These are phyloP conservation scores for Epicoccum nigrum DNA, from an alignment of 2,329 filamentous ascomycete genomes.

Conservation along the genomic window DNA sequence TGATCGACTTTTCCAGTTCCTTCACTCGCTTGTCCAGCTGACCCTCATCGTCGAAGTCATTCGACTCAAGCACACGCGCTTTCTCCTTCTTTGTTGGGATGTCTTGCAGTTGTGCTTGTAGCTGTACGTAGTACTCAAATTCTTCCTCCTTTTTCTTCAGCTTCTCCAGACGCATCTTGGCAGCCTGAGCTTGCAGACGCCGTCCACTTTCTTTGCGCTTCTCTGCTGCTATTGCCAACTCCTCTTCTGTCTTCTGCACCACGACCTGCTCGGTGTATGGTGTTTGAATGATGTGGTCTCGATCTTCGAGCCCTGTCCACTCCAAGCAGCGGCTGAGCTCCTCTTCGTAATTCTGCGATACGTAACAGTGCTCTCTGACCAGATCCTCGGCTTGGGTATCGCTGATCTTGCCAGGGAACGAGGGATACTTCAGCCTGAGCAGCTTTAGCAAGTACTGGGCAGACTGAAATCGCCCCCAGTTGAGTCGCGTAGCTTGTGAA, in stretches of 20 bases:
- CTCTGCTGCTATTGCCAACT: slow-evolving; percentile 87
- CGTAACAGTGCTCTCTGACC: slow-evolving; percentile 86
- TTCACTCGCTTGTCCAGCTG: slow-evolving; percentile 83
- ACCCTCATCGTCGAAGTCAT: slow-evolving; percentile 89
- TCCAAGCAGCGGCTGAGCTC: slow-evolving; percentile 82
- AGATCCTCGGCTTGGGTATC: slow-evolving; percentile 86
- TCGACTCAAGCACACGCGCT: slow-evolving; percentile 77
- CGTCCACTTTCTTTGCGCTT: slow-evolving; percentile 93
- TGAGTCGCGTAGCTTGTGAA: slow-evolving; percentile 83
- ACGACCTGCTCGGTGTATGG: slow-evolving; percentile 92
- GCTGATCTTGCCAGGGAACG: slow-evolving; percentile 84
- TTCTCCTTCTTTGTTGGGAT: slow-evolving; percentile 90
- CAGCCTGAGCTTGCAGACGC: slow-evolving; percentile 90
- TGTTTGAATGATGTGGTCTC: slow-evolving; percentile 88
- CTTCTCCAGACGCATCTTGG: slow-evolving; percentile 95
- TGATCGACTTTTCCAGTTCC: slow-evolving; percentile 89
- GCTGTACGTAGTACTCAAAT: slow-evolving; percentile 87
- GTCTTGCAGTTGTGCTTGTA: slow-evolving; percentile 71
- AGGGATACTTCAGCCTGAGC: slow-evolving; percentile 87
- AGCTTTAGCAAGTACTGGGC: slow-evolving; percentile 92
- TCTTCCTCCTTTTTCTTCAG: slow-evolving; percentile 95
- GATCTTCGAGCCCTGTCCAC: slow-evolving; percentile 89
- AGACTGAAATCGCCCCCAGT: slow-evolving; percentile 91
- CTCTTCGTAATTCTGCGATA: slow-evolving; percentile 80
- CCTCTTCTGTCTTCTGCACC: slow-evolving; percentile 91